Conservation (phyloP, 1,139 yeast species). For the Diutina mesorugosa region DNA sequence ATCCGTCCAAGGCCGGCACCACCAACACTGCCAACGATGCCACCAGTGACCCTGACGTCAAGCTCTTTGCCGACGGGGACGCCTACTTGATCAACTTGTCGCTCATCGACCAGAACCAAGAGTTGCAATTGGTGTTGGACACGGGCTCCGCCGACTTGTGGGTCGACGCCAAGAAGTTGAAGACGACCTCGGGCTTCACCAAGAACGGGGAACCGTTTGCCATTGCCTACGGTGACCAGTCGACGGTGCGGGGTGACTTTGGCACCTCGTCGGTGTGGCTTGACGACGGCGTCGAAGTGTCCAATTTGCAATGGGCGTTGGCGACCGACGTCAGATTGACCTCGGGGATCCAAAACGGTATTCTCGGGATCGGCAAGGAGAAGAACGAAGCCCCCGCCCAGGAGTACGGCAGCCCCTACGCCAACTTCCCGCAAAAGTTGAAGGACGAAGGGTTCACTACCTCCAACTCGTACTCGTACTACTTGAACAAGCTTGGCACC, state of each 20-base stretch:
- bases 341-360: constrained; percentile 2
- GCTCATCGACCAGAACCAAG: constrained; percentile 4
- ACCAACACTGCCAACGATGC: too few relatives aligned
- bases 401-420: background rate
- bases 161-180: constrained; percentile 2
- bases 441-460: background rate
- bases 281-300: background rate
- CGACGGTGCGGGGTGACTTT: constrained; percentile 3
- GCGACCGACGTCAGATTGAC: background rate
- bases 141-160: constrained; percentile 8
- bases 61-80: background rate
- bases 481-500: background rate
- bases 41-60: too few relatives aligned
- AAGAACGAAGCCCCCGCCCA: background rate
- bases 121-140: constrained; percentile 4
- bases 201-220: constrained; percentile 3
- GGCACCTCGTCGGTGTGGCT: constrained; percentile 3
- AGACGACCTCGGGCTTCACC: background rate
- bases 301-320: constrained; percentile 5
- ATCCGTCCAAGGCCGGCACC: too few relatives aligned
- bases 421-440: background rate
- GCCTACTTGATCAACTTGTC: background rate
- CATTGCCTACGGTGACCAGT: constrained; percentile 5
- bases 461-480: background rate
- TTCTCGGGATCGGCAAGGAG: constrained; percentile 5